Evolutionary conservation across 306 rosid species (phyloP), one percentile per base, ranked within the genome.

Genomic region (Gillenia trifoliata): DNA sequence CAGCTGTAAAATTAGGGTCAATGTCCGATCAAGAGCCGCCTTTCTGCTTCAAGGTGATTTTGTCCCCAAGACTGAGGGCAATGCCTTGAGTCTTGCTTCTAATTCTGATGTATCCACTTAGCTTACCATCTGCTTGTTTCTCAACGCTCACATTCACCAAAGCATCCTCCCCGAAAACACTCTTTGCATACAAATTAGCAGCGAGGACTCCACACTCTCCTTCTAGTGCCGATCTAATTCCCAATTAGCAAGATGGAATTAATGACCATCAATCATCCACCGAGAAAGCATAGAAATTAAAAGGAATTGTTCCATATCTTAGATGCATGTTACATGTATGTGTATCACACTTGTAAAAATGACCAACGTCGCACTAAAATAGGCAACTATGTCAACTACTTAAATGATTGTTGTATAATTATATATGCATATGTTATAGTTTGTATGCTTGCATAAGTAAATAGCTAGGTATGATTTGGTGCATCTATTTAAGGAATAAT

Each of bases 71-170:
- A 83, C 98, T 92, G 41, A 95, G 92, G 68, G 98, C 99, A 75
- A 95, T 95, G 66, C 99, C 99, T 80, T 95, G 99, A 68, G 99
- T 95, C 85, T 95, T 95, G 85, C 99, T 95, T 86, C 99, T 92
- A 81, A 95, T 95, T 84, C 99, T 87, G 84, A 95, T 95, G 85
- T 90, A 95, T 65, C 99, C 99, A 72, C 91, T 84, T 75, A 95
- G 89, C 89, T 95, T 95, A 54, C 85, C 91, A 60, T 95, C 99
- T 43, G 78, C 56, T 84, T 90, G 98, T 78, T 92, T 95, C 86
- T 95, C 99, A 34, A 95, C 80, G 82, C 99, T 95, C 84, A 95
- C 81, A 82, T 95, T 95, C 78, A 92, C 99, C 80, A 95, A 70
- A 52, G 99, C 99, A 81, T 95, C 99, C 82, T 95, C 99, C 75